Evolutionary conservation across 2,329 filamentous ascomycete species (phyloP).

Genomic region (Arthroderma sp.): DNA sequence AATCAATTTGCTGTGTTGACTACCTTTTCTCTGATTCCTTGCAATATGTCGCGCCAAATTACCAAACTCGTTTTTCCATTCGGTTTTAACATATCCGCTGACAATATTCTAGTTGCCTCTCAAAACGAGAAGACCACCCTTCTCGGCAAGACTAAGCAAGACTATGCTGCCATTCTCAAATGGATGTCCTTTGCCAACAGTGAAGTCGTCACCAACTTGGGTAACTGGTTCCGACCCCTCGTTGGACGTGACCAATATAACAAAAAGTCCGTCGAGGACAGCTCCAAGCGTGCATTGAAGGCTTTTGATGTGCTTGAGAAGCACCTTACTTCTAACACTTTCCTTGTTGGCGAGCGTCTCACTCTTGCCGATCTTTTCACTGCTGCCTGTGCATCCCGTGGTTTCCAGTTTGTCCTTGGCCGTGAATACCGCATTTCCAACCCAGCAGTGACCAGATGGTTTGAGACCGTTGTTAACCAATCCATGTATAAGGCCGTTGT

Average conservation of each 20-base stretch:
- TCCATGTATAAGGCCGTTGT: constrained; percentile 74
- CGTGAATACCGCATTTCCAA: constrained; percentile 71
- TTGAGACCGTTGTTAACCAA: constrained; percentile 85
- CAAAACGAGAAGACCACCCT: constrained; percentile 99
- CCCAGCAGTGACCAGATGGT: constrained; percentile 88
- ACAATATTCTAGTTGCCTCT: constrained; percentile 63
- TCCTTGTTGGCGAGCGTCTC: constrained; percentile 93
- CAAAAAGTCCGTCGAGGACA: constrained; percentile 91
- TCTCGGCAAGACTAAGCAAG: constrained; percentile 99
- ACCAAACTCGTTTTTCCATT: constrained; percentile 6
- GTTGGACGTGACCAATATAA: constrained; percentile 76
- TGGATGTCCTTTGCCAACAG: constrained; percentile 97
- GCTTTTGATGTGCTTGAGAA: constrained; percentile 63
- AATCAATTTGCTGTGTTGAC: constrained; percentile 69
- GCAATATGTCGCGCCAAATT: not conserved
- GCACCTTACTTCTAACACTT: constrained; percentile 86
- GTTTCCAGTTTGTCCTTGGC: constrained; percentile 90
- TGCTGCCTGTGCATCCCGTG: constrained; percentile 64
- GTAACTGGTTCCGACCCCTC: constrained; percentile 75
- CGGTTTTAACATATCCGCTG: not conserved
- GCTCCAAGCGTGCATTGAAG: constrained; percentile 55
- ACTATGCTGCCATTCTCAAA: constrained; percentile 94
- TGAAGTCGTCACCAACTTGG: constrained; percentile 63
- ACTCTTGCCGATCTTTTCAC: constrained; percentile 90
- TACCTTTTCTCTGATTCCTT: constrained; percentile 57